Conservation (phyloP, 2,329 filamentous ascomycete genomes). For the Biscogniauxia sp. region DNA sequence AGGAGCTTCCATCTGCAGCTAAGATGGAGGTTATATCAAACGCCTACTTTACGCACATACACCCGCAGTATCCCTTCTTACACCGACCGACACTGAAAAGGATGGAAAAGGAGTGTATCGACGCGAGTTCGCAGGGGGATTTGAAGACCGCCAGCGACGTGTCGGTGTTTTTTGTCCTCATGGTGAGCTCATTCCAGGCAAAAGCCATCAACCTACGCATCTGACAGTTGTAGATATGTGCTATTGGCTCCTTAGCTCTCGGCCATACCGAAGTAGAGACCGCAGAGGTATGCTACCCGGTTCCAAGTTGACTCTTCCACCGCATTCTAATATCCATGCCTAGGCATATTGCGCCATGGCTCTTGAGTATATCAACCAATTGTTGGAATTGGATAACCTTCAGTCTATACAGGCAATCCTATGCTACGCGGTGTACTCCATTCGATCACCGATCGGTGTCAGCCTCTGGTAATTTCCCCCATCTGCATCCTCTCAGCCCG, state of each 20-base stretch:
- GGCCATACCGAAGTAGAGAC: constrained; percentile 7
- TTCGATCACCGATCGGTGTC: constrained; percentile 26
- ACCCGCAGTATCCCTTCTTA: constrained; percentile 38
- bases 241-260: constrained; percentile 20
- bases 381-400: constrained; percentile 23
- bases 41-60: constrained; percentile 38
- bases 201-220: neutral
- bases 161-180: constrained; percentile 23
- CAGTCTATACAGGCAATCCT: constrained; percentile 35
- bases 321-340: too few species aligned
- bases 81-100: constrained; percentile 33
- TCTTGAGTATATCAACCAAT: neutral
- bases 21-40: constrained; percentile 2
- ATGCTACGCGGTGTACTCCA: constrained; percentile 32
- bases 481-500: neutral
- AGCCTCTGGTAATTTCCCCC: constrained; percentile 27
- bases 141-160: neutral
- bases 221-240: constrained; percentile 20
- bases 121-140: neutral
- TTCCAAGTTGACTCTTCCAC: neutral
- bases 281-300: constrained; percentile 1
- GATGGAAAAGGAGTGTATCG: constrained; percentile 30
- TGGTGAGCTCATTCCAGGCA: constrained; percentile 14
- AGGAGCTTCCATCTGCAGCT: neutral
- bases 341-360: constrained; percentile 3